Evolutionary conservation across 2,329 filamentous ascomycete genomes (phyloP), one percentile per base, ranked within the genome.

Genomic region (Pseudovirgaria hyperparasitica): DNA sequence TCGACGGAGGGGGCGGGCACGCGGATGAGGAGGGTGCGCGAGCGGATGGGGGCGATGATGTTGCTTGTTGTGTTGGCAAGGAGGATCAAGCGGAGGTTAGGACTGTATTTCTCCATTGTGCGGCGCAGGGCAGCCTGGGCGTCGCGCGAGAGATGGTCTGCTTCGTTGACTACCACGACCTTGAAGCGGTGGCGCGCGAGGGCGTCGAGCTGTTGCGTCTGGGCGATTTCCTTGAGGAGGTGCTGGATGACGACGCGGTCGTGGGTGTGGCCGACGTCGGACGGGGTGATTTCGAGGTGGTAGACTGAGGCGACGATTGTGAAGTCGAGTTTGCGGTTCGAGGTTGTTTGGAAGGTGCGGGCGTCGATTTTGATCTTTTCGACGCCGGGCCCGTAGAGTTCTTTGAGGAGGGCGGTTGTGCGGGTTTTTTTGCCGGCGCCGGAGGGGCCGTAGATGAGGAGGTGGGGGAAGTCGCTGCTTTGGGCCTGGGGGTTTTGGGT

Each of bases 331-430:
- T 98, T 98, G 51, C 90, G 84, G 56, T 93, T 96, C 48, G 78
- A 80, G 13, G 75, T 86, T 1, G 90, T 96, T 57, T 93, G 86
- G 62, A 98, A 98, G 32, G 94, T 80, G 38, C 90, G 81, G 9
- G 85, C 82, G 51, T 98, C 90, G 58, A 98, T 96, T 63, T 96
- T 96, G 67, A 98, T 98, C 67, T 94, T 96, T 50, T 98, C 92
- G n/a, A 93, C 90, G 22, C 90, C 87, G 0, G 87, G 77, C 0
- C 90, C 90, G 55, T 90, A 98, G 6, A 98, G 69, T 49, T 94
- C 87, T 54, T 93, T 92, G 4, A 98, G 63, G 0, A 87, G 96
- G 10, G 90, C 86, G 11, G 94, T 84, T 40, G 96, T 92, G 22
- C 90, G 77, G 2, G 90, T 98, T 60, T 98, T 98, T 57, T 98